A percentile compares a stretch with the other conserved stretches of the same genome.
Evolutionary conservation across 2,329 filamentous ascomycete genomes (phyloP).

Genomic region (Malbranchea cinnamomea): DNA sequence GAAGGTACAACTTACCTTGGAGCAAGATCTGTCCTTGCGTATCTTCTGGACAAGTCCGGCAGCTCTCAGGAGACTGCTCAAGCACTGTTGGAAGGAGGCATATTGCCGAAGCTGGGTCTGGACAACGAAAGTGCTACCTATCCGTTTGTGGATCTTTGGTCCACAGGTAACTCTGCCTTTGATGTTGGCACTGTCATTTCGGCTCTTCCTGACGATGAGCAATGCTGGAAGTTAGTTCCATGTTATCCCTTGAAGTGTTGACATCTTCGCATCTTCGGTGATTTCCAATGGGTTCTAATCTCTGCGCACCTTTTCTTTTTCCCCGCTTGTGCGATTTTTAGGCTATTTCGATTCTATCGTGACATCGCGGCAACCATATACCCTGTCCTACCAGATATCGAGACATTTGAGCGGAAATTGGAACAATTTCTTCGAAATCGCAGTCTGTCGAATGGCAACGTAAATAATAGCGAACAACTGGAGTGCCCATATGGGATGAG

Average conservation of each 20-base stretch:
- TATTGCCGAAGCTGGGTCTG: conserved; percentile 46
- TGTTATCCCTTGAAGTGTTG: conserved; percentile 1
- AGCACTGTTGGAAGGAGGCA: conserved; percentile 44
- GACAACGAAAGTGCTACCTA: conserved; percentile 52
- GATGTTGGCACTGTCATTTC: conserved; percentile 44
- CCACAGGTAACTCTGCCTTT: conserved; percentile 42
- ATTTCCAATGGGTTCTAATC: no score
- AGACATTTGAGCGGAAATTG: conserved; percentile 39
- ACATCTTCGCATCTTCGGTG: background rate
- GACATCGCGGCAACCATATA: conserved; percentile 36
- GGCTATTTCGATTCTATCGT: conserved; percentile 9
- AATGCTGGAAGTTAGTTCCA: conserved; percentile 36
- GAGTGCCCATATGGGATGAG: conserved; percentile 43
- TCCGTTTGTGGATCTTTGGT: conserved; percentile 51
- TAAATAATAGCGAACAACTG: conserved; percentile 32
- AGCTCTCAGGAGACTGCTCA: conserved; percentile 30
- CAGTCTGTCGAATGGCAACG: conserved; percentile 26
- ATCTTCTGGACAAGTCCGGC: conserved; percentile 40
- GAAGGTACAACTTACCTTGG: conserved; percentile 48
- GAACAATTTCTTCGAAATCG: conserved; percentile 39
- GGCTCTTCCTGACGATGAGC: conserved; percentile 42
- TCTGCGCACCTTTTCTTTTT: background rate
- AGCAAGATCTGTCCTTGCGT: conserved; percentile 45
- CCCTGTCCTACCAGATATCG: conserved; percentile 43
- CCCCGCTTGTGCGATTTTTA: conserved; percentile 4